Evolutionary conservation across 352 stramenopile genomes (phyloP).

Genomic region (Phytophthora kernoviae): DNA sequence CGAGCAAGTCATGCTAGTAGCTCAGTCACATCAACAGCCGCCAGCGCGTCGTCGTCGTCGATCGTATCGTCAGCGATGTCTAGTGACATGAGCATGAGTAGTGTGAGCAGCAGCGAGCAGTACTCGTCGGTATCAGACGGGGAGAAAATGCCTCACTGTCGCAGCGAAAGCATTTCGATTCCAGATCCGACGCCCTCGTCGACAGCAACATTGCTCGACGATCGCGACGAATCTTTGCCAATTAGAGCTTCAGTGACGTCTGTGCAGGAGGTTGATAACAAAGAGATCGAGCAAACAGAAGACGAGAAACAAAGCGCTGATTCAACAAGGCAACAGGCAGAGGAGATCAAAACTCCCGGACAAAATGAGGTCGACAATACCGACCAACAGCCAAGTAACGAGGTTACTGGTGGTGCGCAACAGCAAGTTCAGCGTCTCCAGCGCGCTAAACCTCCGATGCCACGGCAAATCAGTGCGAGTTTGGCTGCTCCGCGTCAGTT

Average conservation of each 20-base stretch:
- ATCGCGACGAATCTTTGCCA: constrained; percentile 15
- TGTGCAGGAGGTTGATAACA: constrained; percentile 3
- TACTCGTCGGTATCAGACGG: constrained; percentile 7
- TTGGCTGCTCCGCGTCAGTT: constrained; percentile 26
- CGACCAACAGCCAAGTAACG: constrained; percentile 1
- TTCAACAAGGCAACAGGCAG: not conserved
- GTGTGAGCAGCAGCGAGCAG: constrained; percentile 24
- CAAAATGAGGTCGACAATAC: constrained; percentile 16
- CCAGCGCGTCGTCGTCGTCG: constrained; percentile 35
- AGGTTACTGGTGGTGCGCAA: constrained; percentile 9
- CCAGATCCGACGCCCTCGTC: constrained; percentile 38
- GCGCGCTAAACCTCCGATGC: constrained; percentile 17
- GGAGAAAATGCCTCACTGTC: constrained; percentile 20
- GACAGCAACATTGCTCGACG: constrained; percentile 29
- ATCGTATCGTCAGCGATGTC: constrained; percentile 26
- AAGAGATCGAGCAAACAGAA: constrained; percentile 7
- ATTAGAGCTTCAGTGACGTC: constrained; percentile 7
- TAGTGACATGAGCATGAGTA: constrained; percentile 36
- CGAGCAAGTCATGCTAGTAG: constrained; percentile 43
- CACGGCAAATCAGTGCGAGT: constrained; percentile 30
- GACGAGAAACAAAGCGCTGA: constrained; percentile 14
- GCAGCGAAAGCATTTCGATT: constrained; percentile 68
- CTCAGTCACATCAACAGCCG: constrained; percentile 31
- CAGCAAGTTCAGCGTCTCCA: constrained; percentile 17
- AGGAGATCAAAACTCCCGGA: constrained; percentile 4